A percentile compares a stretch with the other conserved stretches of the same genome.
Conservation (phyloP, 1,284 basidiomycete genomes). For the Apiotrichum domesticum region DNA sequence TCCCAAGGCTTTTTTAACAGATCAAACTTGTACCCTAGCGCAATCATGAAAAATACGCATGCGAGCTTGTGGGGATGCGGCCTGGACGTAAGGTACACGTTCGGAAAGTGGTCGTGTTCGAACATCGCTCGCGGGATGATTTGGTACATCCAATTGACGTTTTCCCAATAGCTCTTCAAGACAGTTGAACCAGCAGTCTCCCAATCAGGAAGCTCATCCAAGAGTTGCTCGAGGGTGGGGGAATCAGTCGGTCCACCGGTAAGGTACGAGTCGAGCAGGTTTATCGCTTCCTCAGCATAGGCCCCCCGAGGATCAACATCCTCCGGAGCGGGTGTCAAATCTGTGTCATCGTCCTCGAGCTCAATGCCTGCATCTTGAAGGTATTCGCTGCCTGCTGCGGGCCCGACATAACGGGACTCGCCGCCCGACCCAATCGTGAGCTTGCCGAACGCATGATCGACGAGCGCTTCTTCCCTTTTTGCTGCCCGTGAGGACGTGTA, state of each 20-base stretch:
- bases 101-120: conserved; percentile 36
- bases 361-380: conserved; percentile 21
- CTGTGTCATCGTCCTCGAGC: conserved; percentile 18
- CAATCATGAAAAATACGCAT: conserved; percentile 45
- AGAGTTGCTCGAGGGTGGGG: conserved; percentile 23
- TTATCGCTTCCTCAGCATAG: not conserved
- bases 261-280: conserved; percentile 1
- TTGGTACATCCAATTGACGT: conserved; percentile 47
- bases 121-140: conserved; percentile 37
- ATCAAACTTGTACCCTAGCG: conserved; percentile 44
- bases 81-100: conserved; percentile 31
- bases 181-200: conserved; percentile 33
- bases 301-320: not conserved
- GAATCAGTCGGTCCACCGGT: not conserved
- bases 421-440: conserved; percentile 36
- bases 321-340: not conserved
- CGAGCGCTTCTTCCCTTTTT: conserved; percentile 4
- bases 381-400: conserved; percentile 31
- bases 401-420: conserved; percentile 42
- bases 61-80: conserved; percentile 45
- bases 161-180: conserved; percentile 42
- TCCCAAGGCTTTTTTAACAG: conserved; percentile 40
- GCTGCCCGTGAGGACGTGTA: conserved; percentile 19
- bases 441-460: conserved; percentile 31
- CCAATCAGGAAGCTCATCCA: conserved; percentile 37